These are phyloP conservation scores for Striga asiatica DNA, from an alignment of 257 asterid genomes.

Conservation along the genomic window DNA sequence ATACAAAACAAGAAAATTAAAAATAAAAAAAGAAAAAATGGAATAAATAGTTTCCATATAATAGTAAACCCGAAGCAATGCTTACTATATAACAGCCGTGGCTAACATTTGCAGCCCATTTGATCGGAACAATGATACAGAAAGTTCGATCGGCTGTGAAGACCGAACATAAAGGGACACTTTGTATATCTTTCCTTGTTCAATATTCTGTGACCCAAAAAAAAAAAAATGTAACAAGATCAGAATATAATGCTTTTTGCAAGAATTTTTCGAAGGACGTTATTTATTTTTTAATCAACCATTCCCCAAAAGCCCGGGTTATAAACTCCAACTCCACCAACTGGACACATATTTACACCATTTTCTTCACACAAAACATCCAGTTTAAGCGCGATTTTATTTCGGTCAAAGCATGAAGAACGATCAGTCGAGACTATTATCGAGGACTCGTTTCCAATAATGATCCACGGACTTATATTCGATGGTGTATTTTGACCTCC, in stretches of 20 bases:
- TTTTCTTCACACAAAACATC: slow-evolving; percentile 48
- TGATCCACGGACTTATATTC: slow-evolving; percentile 73
- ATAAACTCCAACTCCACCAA: slow-evolving; percentile 77
- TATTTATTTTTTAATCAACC: too few species aligned
- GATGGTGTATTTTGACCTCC: slow-evolving; percentile 85
- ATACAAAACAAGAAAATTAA: neutral
- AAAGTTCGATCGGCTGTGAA: slow-evolving; percentile 33
- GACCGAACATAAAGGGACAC: slow-evolving; percentile 65
- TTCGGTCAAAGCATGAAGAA: slow-evolving; percentile 73
- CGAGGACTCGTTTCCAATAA: slow-evolving; percentile 53
- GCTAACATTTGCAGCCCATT: slow-evolving; percentile 54
- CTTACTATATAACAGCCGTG: slow-evolving; percentile 50
- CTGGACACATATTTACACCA: slow-evolving; percentile 54
- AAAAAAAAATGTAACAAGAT: neutral
- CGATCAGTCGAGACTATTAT: slow-evolving; percentile 63
- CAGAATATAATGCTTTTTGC: neutral
- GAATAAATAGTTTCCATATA: neutral
- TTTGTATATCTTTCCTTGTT: slow-evolving; percentile 60
- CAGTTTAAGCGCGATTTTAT: slow-evolving; percentile 66
- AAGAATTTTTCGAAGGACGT: too few species aligned
- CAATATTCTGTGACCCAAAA: slow-evolving; percentile 71
- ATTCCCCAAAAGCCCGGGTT: slow-evolving; percentile 98
- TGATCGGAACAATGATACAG: slow-evolving; percentile 58
- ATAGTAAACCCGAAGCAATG: neutral
- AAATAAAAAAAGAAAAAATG: neutral